Percentiles rank a stretch among this genome's conserved stretches.
phyloP scores from a whole-genome alignment of 2,329 filamentous ascomycete species.

The Amauroascus niger region DNA sequence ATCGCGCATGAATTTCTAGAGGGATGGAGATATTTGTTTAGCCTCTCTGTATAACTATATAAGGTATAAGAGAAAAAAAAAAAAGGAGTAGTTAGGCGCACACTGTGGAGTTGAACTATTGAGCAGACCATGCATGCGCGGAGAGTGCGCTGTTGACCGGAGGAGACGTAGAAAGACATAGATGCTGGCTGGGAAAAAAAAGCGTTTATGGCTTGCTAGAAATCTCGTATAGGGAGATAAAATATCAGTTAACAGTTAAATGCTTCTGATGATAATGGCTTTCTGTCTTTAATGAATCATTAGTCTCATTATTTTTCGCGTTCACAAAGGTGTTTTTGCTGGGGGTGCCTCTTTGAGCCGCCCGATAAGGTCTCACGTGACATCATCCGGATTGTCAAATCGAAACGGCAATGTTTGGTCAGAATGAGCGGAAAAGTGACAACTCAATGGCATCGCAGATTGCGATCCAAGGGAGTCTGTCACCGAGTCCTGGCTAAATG shows the following conservation, averaged over 20 bases:
- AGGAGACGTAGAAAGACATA: slow-evolving; percentile 53
- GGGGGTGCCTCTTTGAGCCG: neutral
- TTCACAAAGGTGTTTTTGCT: no score
- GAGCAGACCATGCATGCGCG: slow-evolving; percentile 99
- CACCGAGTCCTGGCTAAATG: neutral
- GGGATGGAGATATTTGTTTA: slow-evolving; percentile 3
- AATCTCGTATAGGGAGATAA: no score
- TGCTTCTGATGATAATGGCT: no score
- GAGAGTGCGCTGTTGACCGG: slow-evolving; percentile 70
- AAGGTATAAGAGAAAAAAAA: neutral
- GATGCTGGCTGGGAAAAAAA: neutral
- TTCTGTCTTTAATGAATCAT: no score
- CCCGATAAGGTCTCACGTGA: slow-evolving; percentile 1
- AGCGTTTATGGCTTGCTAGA: neutral
- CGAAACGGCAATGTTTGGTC: neutral
- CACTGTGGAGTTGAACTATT: slow-evolving; percentile 72
- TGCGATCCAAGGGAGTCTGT: slow-evolving; percentile 12
- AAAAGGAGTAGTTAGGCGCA: slow-evolving; percentile 31
- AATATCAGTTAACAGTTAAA: no score
- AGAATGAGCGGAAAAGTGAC: neutral
- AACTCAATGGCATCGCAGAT: slow-evolving; percentile 7
- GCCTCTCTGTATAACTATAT: neutral
- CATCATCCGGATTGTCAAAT: neutral
- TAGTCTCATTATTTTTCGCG: no score
- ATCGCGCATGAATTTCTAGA: slow-evolving; percentile 68